A percentile compares a stretch with the other conserved stretches of the same genome.
Conservation (phyloP, 495 filamentous ascomycete species). For the Aspergillus carlsbadensis region DNA sequence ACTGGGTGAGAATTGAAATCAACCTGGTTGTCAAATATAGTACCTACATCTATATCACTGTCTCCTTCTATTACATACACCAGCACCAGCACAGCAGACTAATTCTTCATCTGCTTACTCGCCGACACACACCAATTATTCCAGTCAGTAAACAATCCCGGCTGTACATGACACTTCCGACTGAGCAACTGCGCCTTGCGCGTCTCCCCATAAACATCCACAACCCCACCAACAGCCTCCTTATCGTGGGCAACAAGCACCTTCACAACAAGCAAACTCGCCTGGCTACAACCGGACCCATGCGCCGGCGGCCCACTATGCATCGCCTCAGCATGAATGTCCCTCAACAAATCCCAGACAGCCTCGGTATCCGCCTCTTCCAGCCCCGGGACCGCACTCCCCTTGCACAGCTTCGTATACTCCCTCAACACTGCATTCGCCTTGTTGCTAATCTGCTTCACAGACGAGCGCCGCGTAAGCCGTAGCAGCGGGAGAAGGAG, state of each 20-base stretch:
- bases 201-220: conserved; percentile 57
- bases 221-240: conserved; percentile 44
- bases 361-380: conserved; percentile 42
- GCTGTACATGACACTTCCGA: conserved; percentile 55
- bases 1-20: too few relatives aligned
- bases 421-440: conserved; percentile 64
- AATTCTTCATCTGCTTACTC: conserved; percentile 46
- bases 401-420: conserved; percentile 69
- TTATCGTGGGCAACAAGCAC: conserved; percentile 53
- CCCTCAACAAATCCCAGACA: conserved; percentile 58
- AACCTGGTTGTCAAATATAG: too few relatives aligned
- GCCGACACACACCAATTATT: conserved; percentile 61
- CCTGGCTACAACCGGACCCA: conserved; percentile 57
- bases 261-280: conserved; percentile 62
- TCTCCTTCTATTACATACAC: neutral
- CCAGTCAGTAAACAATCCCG: conserved; percentile 66
- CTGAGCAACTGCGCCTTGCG: conserved; percentile 56
- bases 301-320: conserved; percentile 60
- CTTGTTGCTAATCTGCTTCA: conserved; percentile 71
- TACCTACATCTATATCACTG: neutral
- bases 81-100: neutral
- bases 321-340: conserved; percentile 70
- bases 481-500: conserved; percentile 65
- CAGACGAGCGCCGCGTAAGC: conserved; percentile 59
- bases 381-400: conserved; percentile 43